Evolutionary conservation across 108 stramenopile genomes (phyloP), one percentile per base, ranked within the genome.

Genomic region (Schizochytrium sp.): DNA sequence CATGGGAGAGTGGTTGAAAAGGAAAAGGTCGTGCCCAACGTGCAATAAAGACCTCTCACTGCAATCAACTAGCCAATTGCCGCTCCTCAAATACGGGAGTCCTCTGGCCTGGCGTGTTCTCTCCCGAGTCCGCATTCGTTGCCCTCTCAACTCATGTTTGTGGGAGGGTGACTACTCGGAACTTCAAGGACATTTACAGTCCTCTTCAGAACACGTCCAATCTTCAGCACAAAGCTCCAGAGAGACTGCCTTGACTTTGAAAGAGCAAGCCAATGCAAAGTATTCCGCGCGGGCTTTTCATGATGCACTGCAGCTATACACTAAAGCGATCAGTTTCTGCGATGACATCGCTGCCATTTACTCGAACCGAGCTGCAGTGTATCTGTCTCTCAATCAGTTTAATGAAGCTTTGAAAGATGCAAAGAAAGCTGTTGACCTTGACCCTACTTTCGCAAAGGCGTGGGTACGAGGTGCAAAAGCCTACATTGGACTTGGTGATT

Each of bases 111-210:
- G 41, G 50, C 88, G 90, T 42, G 61, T 88, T 4, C 56, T 88
- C 44, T 4, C 19, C 10, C 42, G 88, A 10, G 49, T 90, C 38
- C 58, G 57, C 57, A 46, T 72, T 3, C 40, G 72, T 2, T 90
- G 90, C 90, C 90, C 90, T 2, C 56, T 90, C 45, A 46, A 13
- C 57, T n/a, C 47, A 53, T 95, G 94, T 87, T 7, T 45, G 8
- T 95, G 94, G 94, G 59, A 56, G 40, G 94, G 94, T 45, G 94
- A 95, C 72, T 94, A 94, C 90, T 88, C 91, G 3, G 92, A 93
- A 44, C 87, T 95, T 53, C 91, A 93, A 59, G 56, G 58, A 13
- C 94, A 95, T 89, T 72, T 95, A 64, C 42, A 89, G n/a, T 90
- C 64, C 53, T 45, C 61, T 3, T 38, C 57, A 72, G 87, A 87